Base-by-base conservation (phyloP, 2,329 filamentous ascomycete genomes). In the Arthroderma sp. region DNA sequence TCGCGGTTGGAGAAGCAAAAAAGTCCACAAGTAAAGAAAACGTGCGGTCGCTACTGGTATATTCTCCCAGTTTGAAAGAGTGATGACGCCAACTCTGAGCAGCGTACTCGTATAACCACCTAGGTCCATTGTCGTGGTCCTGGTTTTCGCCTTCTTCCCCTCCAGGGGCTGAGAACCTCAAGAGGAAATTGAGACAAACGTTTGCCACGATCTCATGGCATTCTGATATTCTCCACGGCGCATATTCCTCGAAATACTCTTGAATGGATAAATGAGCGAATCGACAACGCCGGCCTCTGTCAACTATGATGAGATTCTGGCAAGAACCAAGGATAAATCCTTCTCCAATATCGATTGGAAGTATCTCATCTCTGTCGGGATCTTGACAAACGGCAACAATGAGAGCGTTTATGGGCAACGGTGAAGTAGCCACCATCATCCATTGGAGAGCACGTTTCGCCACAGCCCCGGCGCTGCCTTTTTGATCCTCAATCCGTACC, bases 251-350 rank as follows among this genome's bases (percentile, higher is more conserved):
- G 36, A 58, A 46, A 40, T 57, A 58, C 43, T 58, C 55, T 8
- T 42, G 49, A 4, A 58, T 54, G 4, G 56, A 58, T 22, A 58
- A 47, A 53, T 58, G 55, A 1, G 55, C 53, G 6, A 52, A 49
- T 5, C 49, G 43, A 41, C 51, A 57, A 8, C 15, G 15, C 9
- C 42, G 10, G 15, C 42, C 36, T 2, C 2, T 10, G 39, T 57
- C 53, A 8, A 57, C 36, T 4, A 57, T 47, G 15, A 58, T 28
- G 22, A 58, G 49, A 38, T 58, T 53, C 11, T 45, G 45, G 41
- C 56, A 57, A 30, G 47, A 39, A 29, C 48, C 38, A 11, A 57
- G 51, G n/a, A 51, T 29, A 28, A 49, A 46, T 22, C 15, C 15
- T 22, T 22, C 15, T 3, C 15, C 15, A 22, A 22, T 22, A 22